Base-by-base conservation (phyloP, 2,329 filamentous ascomycete genomes). In the Colletotrichum musicola region DNA sequence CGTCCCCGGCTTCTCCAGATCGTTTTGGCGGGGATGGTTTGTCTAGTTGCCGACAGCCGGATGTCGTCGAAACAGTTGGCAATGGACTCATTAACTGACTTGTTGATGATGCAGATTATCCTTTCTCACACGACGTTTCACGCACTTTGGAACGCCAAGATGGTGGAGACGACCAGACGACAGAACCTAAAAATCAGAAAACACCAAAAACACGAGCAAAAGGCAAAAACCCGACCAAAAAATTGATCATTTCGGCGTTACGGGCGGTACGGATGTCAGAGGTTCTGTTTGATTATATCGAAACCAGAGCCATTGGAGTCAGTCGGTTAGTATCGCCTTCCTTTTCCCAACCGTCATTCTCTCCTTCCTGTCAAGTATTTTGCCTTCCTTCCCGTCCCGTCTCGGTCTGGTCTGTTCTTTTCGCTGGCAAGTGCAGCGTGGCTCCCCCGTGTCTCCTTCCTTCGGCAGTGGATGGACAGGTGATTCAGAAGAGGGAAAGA, bases 401-500 rank as follows among this genome's bases (percentile, higher is more conserved):
- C 30, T 1, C 30, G 30, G 9, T 35, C 30, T 35, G 30, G 2
- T 22, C 20, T 30, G 27, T 35, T 35, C 30, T 10, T 35, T 35
- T 9, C 44, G 6, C 16, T 6, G 16, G 18, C 44, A 47, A 47
- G 18, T 47, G 18, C 44, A 35, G 30, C 6, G 22, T 35, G 44
- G 40, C 40, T n/a, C 16, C 16, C 38, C 38, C 38, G 20, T 38
- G 35, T 38, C 38, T 47, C 55, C 55, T 49, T 65, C 49, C 20
- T 20, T 49, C 40, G 62, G 25, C 27, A 53, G 63, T 65, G 49
- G 63, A 38, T 6, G 40, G 14, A 46, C 13, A 27, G 7, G 18
- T 7, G 22, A 27, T 18, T 18, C 18, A 14, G 27, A 49, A 57
- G 44, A 59, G 20, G 53, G 10, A 46, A 42, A 64, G 44, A 64